Conservation (phyloP, 2,329 filamentous ascomycete species). For the Monosporascus cannonballus region DNA sequence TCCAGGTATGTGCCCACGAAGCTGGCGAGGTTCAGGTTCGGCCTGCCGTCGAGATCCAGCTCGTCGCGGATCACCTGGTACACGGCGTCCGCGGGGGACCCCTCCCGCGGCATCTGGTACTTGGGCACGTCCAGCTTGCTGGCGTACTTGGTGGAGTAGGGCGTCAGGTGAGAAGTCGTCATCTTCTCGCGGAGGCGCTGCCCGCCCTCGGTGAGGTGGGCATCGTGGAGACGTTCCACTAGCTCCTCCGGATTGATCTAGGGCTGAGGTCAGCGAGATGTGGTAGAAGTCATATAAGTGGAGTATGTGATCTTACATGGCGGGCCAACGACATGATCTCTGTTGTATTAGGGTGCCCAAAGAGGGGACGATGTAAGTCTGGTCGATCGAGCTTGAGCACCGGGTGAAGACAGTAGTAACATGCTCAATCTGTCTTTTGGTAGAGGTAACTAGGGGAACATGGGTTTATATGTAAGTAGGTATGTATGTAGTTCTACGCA, state of each 20-base stretch:
- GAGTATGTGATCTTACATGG: conserved; percentile 5
- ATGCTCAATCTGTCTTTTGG: no score
- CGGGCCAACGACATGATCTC: conserved; percentile 10
- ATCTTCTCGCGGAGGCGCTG: conserved; percentile 31
- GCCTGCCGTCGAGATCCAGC: conserved; percentile 57
- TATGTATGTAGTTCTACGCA: no score
- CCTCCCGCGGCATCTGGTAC: conserved; percentile 50
- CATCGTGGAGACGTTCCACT: conserved; percentile 43
- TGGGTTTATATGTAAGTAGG: no score
- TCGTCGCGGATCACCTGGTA: conserved; percentile 61
- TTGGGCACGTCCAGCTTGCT: conserved; percentile 50
- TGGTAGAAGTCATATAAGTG: neutral
- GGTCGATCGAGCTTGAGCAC: no score
- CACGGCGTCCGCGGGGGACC: conserved; percentile 55
- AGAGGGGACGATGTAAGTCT: no score
- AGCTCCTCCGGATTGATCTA: conserved; percentile 52
- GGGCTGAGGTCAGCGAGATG: neutral
- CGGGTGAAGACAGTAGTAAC: no score
- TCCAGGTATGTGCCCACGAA: conserved; percentile 72
- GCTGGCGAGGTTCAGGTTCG: conserved; percentile 62
- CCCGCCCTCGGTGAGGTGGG: conserved; percentile 30
- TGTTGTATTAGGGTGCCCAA: no score
- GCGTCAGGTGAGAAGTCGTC: conserved; percentile 44
- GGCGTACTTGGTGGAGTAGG: conserved; percentile 53
- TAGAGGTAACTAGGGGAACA: no score